Conservation (phyloP, 176 grass and related monocot genomes). For the Alopecurus myosuroides region DNA sequence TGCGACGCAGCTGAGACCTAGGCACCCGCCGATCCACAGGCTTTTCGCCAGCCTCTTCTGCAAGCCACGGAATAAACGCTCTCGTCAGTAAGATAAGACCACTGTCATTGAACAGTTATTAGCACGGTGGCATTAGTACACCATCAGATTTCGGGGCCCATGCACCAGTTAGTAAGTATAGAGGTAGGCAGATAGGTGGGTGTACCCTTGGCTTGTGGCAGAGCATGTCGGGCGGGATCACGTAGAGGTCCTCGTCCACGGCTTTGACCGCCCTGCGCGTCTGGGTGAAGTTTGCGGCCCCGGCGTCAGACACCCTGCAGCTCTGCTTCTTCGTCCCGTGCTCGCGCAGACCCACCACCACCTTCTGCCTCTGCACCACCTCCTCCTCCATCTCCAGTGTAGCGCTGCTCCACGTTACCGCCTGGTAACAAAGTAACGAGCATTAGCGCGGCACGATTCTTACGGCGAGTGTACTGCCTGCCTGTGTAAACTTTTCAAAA, state of each 20-base stretch:
- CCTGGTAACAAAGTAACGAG: background rate
- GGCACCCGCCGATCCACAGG: slow-evolving; percentile 23
- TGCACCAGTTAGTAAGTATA: background rate
- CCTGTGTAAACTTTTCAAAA: background rate
- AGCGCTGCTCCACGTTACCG: slow-evolving; percentile 2
- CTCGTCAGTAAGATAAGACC: background rate
- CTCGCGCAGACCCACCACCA: slow-evolving; percentile 23
- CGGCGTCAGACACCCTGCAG: background rate
- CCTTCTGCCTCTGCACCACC: slow-evolving; percentile 13
- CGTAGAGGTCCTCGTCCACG: slow-evolving; percentile 41
- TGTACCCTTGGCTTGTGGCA: slow-evolving; percentile 28
- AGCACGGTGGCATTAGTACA: background rate
- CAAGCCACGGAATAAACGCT: background rate
- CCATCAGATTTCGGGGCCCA: background rate
- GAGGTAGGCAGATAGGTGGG: background rate
- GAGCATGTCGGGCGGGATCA: slow-evolving; percentile 41
- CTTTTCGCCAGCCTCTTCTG: slow-evolving; percentile 28
- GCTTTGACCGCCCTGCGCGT: slow-evolving; percentile 8
- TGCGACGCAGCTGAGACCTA: slow-evolving; percentile 13
- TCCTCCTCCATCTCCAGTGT: background rate
- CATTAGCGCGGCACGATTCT: background rate
- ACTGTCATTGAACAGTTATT: background rate
- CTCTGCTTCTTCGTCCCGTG: slow-evolving; percentile 5
- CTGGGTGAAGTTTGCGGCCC: background rate
- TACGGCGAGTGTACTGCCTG: background rate